Evolutionary conservation across 2,329 filamentous ascomycete species (phyloP).

Genomic region (Capronia epimyces): DNA sequence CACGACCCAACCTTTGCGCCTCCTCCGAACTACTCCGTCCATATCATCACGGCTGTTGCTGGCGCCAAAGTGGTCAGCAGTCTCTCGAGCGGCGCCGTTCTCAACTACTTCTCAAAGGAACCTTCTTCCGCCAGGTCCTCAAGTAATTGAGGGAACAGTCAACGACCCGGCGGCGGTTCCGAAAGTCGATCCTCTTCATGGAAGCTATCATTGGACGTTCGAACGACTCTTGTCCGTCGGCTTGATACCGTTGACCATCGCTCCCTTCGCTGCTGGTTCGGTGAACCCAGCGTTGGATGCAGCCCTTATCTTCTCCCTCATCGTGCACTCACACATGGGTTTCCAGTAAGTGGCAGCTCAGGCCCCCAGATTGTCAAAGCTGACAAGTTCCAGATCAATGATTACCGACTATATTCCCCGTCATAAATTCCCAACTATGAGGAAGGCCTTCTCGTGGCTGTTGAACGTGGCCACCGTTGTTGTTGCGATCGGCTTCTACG

Average conservation of each 20-base stretch:
- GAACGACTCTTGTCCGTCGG: constrained; percentile 74
- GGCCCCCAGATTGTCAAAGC: not conserved
- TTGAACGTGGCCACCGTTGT: constrained; percentile 73
- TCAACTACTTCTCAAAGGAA: constrained; percentile 71
- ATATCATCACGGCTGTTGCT: constrained; percentile 11
- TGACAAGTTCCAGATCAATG: constrained; percentile 48
- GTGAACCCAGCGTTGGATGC: constrained; percentile 87
- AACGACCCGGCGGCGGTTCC: constrained; percentile 82
- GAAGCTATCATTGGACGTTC: constrained; percentile 98
- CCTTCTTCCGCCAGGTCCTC: constrained; percentile 78
- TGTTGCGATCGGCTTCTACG: constrained; percentile 84
- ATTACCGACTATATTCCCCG: constrained; percentile 88
- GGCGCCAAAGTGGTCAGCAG: constrained; percentile 11
- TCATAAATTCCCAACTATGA: constrained; percentile 61
- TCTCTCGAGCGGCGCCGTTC: constrained; percentile 64
- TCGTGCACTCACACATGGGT: constrained; percentile 93
- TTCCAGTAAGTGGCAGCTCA: constrained; percentile 60
- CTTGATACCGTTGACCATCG: constrained; percentile 78
- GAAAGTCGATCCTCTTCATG: constrained; percentile 67
- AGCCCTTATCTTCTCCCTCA: constrained; percentile 70
- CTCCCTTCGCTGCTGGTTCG: constrained; percentile 86
- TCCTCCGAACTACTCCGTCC: constrained; percentile 21
- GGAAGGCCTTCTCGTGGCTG: constrained; percentile 66
- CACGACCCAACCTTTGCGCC: constrained; percentile 20
- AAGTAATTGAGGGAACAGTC: constrained; percentile 69